These are phyloP conservation scores for Dactylellina leptospora DNA, from an alignment of 2,329 filamentous ascomycete species.

Conservation along the genomic window DNA sequence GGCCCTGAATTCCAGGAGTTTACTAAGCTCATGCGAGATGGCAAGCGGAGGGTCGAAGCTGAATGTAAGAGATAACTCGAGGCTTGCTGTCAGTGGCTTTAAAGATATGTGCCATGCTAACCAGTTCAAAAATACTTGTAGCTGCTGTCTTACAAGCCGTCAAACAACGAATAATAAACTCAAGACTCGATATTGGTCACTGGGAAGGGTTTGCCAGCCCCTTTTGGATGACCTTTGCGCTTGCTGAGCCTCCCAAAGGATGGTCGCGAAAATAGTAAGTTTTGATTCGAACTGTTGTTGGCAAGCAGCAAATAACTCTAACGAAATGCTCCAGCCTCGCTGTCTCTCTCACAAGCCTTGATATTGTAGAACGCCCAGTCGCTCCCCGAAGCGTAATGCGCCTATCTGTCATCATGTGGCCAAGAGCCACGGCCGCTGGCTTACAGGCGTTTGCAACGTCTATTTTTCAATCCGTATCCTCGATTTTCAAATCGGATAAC, in stretches of 20 bases:
- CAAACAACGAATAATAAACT: constrained; percentile 19
- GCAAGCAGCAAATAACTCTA: no score
- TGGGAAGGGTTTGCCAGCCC: constrained; percentile 48
- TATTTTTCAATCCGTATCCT: constrained; percentile 23
- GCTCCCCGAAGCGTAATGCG: constrained; percentile 28
- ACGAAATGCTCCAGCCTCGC: constrained; percentile 24
- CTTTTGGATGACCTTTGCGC: constrained; percentile 46
- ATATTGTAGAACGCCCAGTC: constrained; percentile 32
- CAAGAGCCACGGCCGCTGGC: constrained; percentile 39
- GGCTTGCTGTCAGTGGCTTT: no score
- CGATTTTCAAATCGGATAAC: constrained; percentile 11
- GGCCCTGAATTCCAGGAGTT: constrained; percentile 36
- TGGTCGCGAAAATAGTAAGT: constrained; percentile 43
- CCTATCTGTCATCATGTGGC: constrained; percentile 29
- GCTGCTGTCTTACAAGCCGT: constrained; percentile 32
- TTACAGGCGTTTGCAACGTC: constrained; percentile 34
- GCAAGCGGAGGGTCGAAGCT: constrained; percentile 23
- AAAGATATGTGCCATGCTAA: constrained; percentile 9
- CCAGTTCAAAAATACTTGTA: background rate
- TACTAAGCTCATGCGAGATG: constrained; percentile 24
- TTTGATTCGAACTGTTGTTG: background rate
- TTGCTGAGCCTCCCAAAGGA: constrained; percentile 18
- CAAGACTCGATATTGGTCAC: constrained; percentile 36
- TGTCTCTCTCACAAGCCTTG: constrained; percentile 29
- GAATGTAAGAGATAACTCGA: constrained; percentile 46